Evolutionary conservation across 2,329 filamentous ascomycete species (phyloP).

Genomic region (Beauveria varroae): DNA sequence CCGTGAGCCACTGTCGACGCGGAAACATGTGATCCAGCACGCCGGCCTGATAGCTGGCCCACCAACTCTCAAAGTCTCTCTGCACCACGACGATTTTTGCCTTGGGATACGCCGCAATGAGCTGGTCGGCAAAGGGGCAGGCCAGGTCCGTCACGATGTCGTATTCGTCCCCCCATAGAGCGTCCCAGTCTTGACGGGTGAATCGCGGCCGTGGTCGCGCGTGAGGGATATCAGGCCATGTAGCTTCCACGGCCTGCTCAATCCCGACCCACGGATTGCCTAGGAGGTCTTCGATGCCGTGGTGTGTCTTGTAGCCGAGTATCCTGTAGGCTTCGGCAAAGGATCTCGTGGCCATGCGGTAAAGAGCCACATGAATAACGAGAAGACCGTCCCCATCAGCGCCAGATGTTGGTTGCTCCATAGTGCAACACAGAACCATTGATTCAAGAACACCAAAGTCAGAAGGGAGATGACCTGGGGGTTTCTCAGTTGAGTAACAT

Average conservation of each 20-base stretch:
- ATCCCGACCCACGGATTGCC: background rate
- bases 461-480: too few species aligned
- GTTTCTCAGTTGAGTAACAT: too few species aligned
- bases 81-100: slow-evolving; percentile 23
- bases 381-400: background rate
- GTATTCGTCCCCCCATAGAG: slow-evolving; percentile 17
- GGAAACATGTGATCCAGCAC: slow-evolving; percentile 15
- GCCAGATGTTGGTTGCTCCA: background rate
- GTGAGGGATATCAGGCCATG: slow-evolving; percentile 9
- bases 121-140: slow-evolving; percentile 16
- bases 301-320: slow-evolving; percentile 14
- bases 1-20: slow-evolving; percentile 10
- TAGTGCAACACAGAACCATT: background rate
- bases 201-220: slow-evolving; percentile 13
- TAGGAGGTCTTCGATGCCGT: slow-evolving; percentile 9
- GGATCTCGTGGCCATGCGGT: slow-evolving; percentile 11
- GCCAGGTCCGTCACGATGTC: slow-evolving; percentile 22
- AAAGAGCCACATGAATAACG: slow-evolving; percentile 10
- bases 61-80: slow-evolving; percentile 20
- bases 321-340: slow-evolving; percentile 11
- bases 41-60: slow-evolving; percentile 17
- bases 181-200: slow-evolving; percentile 18
- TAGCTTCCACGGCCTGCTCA: slow-evolving; percentile 1
- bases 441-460: too few species aligned
- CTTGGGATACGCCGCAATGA: slow-evolving; percentile 22